Evolutionary conservation across 208 protist species (phyloP), one percentile per base, ranked within the genome.

Genomic region (Porcisia hertigi): DNA sequence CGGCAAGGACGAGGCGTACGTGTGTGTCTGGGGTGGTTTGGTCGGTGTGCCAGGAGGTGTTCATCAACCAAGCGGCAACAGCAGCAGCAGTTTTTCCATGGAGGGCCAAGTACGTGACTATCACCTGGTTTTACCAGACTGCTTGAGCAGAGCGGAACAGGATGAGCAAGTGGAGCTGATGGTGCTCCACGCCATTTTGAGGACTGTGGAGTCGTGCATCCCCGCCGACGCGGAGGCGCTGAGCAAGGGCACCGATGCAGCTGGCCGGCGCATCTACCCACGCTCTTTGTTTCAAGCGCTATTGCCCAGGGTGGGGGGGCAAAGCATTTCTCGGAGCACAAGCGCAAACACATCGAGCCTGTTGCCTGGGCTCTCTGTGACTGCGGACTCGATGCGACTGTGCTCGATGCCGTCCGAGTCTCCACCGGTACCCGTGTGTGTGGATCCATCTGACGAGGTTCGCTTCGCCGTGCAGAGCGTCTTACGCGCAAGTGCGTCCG

Each of bases 91-190:
- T 23, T 36, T 36, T 53, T 52, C 55, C 9, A 23, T 71, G 49
- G 7, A 36, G 1, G 77, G 77, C 23, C 43, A 70, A 0, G 84
- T 83, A 41, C 59, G 36, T 23, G 66, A 83, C 69, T 88, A 81
- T 69, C 67, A 88, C 77, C 45, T 92, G 60, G 78, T 80, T 45
- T 66, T 92, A 23, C 76, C 87, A n/a, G 36, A 52, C 52, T 57
- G 81, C 20, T 65, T 73, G 59, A 69, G 77, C 34, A 80, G 87
- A 1, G 65, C 53, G 0, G 78, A 80, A 65, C 88, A 95, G 73
- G 91, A 95, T 43, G 75, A 72, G 12, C 75, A 86, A 60, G 86
- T 94, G 34, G 74, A 83, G 49, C 16, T 78, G 25, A 63, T 92
- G 55, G 72, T 92, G 54, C 70, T 94, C 23, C 81, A 90, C 43